These are phyloP conservation scores for Yamadazyma dendronema DNA, from an alignment of 1,139 yeast genomes.

Conservation along the genomic window DNA sequence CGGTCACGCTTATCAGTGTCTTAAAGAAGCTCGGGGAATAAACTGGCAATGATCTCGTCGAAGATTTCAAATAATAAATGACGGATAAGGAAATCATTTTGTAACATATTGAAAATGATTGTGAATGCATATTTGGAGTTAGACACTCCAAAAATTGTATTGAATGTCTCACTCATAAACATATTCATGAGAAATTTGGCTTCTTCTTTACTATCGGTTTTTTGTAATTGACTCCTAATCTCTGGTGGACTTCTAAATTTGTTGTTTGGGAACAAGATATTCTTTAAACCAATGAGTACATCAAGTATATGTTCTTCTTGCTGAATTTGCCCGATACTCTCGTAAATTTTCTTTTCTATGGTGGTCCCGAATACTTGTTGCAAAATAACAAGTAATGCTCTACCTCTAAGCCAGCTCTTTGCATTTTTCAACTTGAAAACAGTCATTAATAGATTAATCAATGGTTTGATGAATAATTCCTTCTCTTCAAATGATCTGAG, in stretches of 20 bases:
- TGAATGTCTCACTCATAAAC: constrained; percentile 62
- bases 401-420: constrained; percentile 78
- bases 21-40: constrained; percentile 24
- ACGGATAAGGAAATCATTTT: constrained; percentile 68
- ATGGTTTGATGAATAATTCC: constrained; percentile 65
- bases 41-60: constrained; percentile 24
- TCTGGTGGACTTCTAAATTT: constrained; percentile 44
- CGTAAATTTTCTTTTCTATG: constrained; percentile 67
- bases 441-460: constrained; percentile 71
- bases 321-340: constrained; percentile 30
- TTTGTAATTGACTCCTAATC: constrained; percentile 52
- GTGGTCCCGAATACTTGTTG: constrained; percentile 90
- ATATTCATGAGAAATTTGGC: constrained; percentile 56
- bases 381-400: constrained; percentile 75
- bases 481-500: constrained; percentile 39
- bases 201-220: constrained; percentile 52
- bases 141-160: constrained; percentile 71
- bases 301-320: constrained; percentile 52
- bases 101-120: constrained; percentile 64
- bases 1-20: background rate
- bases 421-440: constrained; percentile 67
- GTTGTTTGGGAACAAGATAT: constrained; percentile 67
- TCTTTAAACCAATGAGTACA: constrained; percentile 40
- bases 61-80: constrained; percentile 60
- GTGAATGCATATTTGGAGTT: constrained; percentile 64